These are phyloP conservation scores for Oidiodendron maius DNA, from an alignment of 495 filamentous ascomycete genomes.

Conservation along the genomic window DNA sequence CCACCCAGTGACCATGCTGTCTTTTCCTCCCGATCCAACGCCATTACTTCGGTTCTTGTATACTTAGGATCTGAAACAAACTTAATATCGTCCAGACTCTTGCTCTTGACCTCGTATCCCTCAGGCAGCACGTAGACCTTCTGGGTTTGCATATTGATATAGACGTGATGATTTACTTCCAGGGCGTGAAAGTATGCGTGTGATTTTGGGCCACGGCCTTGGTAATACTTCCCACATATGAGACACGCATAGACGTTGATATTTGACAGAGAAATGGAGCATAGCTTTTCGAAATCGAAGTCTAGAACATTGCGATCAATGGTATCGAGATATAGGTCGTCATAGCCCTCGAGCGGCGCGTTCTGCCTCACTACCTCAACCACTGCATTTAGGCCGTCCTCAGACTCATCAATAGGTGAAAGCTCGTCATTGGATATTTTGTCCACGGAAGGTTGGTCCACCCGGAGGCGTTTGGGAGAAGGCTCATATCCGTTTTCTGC, in stretches of 20 bases:
- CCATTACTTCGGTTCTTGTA: conserved; percentile 67
- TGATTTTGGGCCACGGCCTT: conserved; percentile 87
- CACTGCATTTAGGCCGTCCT: conserved; percentile 32
- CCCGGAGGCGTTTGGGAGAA: not conserved
- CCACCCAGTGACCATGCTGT: conserved; percentile 72
- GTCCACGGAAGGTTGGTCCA: conserved; percentile 12
- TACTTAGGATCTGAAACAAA: conserved; percentile 94
- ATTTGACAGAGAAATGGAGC: conserved; percentile 90
- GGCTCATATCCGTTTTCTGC: not conserved
- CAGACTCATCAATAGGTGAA: conserved; percentile 40
- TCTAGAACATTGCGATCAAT: conserved; percentile 85
- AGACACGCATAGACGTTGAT: conserved; percentile 99
- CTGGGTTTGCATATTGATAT: conserved; percentile 93
- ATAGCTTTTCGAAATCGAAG: conserved; percentile 98
- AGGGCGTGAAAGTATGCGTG: conserved; percentile 98
- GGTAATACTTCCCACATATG: conserved; percentile 96
- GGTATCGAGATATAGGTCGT: conserved; percentile 95
- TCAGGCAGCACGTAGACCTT: conserved; percentile 95
- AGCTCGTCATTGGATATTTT: no score
- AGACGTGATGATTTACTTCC: conserved; percentile 92
- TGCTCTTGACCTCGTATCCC: conserved; percentile 93
- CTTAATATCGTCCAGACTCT: conserved; percentile 97
- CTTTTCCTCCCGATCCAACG: conserved; percentile 72
- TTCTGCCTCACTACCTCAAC: conserved; percentile 49
- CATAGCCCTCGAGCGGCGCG: conserved; percentile 81